A percentile compares a stretch with the other conserved stretches of the same genome.
Conservation (phyloP, 352 stramenopile genomes). For the Peronosclerospora sorghi region DNA sequence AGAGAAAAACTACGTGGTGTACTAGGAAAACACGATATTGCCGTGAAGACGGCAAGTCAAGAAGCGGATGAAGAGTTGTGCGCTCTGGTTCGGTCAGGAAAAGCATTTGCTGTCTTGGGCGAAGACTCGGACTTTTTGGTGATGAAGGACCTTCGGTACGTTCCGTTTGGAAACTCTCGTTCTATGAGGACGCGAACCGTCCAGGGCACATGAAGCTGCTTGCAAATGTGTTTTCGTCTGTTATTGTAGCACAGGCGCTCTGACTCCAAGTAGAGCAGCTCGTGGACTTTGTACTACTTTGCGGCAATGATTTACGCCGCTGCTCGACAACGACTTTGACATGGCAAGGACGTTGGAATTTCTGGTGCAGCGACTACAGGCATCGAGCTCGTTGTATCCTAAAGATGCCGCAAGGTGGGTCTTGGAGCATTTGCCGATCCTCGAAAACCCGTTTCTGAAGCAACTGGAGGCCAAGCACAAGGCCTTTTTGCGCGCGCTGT, state of each 20-base stretch:
- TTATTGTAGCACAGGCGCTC: conserved; percentile 46
- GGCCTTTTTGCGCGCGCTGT: conserved; percentile 40
- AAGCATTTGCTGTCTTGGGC: too few species aligned
- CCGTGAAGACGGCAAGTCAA: conserved; percentile 74
- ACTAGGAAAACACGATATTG: conserved; percentile 35
- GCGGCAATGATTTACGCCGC: too few species aligned
- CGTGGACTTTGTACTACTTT: too few species aligned
- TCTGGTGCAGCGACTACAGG: too few species aligned
- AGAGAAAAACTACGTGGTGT: conserved; percentile 56
- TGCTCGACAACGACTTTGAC: too few species aligned
- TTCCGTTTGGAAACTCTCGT: too few species aligned
- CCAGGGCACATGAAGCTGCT: too few species aligned
- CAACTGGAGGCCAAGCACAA: conserved; percentile 24
- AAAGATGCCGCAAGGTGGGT: conserved; percentile 43
- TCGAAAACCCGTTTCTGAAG: too few species aligned
- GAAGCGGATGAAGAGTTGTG: conserved; percentile 71
- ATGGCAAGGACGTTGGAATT: too few species aligned
- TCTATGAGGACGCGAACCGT: too few species aligned
- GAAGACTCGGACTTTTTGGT: conserved; percentile 86
- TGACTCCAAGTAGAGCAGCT: conserved; percentile 37
- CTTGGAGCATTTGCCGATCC: too few species aligned
- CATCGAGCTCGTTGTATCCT: conserved; percentile 25
- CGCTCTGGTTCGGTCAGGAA: conserved; percentile 38
- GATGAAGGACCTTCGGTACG: too few species aligned
- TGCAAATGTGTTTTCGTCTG: conserved; percentile 60